Base-by-base conservation (phyloP, 176 grass and related monocot species). In the Rhynchospora pubera region DNA sequence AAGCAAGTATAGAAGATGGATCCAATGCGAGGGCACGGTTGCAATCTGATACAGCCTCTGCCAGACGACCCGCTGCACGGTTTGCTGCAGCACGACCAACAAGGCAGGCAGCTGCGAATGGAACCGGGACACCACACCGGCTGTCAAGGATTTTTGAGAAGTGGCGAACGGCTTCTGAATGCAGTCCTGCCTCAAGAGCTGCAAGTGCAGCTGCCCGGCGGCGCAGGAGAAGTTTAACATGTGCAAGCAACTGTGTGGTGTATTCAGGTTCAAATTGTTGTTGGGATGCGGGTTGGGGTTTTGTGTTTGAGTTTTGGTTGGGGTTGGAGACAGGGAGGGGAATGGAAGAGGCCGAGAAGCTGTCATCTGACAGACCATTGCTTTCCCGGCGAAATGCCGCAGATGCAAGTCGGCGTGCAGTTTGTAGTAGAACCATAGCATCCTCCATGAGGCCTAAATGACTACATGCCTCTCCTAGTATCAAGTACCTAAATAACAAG, bases 361-460 rank as follows among this genome's bases (percentile, higher is more conserved):
- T 99, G 77, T 99, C 97, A 9, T 99, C 97, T 2, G 97, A 95
- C 84, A 88, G 91, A 52, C 91, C 91, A 1, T 95, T 85, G 18
- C 92, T 95, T 82, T 99, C 97, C 21, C 91, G 91, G 28, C 97
- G 97, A 82, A 93, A 99, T 6, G 97, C 97, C 0, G 97, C 97
- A 0, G 93, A 93, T 0, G 93, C 93, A 1, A 99, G 93, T 59
- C 93, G 91, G 57, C 93, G 97, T 14, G 89, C 87, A 0, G 97
- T 93, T 65, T 99, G 97, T 51, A 99, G 85, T 5, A 99, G 89
- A 43, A 96, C 89, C 89, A 93, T 93, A 58, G 97, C 93, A 39
- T 99, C 93, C 83, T 99, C 97, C 22, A 99, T 99, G 16, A 99
- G 77, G 7, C 97, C 97, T 5, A 99, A 87, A 79, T 96, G 93